Evolutionary conservation across 192 early-diverging fungal species (phyloP).

Genomic region (Thoreauomyces humboldtii): DNA sequence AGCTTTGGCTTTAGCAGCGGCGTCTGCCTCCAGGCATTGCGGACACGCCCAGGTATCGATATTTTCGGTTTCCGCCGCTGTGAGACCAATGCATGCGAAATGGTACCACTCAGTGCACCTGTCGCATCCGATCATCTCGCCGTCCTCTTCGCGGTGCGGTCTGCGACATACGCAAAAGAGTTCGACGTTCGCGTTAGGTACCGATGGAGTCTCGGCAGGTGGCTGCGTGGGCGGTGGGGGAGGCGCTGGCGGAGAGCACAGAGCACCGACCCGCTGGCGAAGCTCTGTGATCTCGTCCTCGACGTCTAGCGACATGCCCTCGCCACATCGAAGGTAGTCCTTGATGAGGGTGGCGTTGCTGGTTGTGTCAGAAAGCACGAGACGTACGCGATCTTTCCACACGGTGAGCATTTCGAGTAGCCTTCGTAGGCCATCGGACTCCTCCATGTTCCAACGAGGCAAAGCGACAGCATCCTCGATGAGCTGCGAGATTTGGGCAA

Average conservation of each 20-base stretch:
- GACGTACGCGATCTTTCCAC: slow-evolving; percentile 12
- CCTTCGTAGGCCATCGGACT: slow-evolving; percentile 15
- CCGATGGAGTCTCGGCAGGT: neutral
- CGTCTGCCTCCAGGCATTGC: slow-evolving; percentile 40
- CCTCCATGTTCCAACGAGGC: slow-evolving; percentile 15
- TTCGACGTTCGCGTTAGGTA: neutral
- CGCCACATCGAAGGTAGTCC: slow-evolving; percentile 12
- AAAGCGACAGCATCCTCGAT: slow-evolving; percentile 14
- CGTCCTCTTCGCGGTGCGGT: slow-evolving; percentile 46
- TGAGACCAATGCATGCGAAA: slow-evolving; percentile 68
- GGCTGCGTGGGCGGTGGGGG: neutral
- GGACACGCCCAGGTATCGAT: slow-evolving; percentile 68
- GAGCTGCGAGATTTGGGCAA: slow-evolving; percentile 25
- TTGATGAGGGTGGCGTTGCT: neutral
- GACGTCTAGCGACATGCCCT: slow-evolving; percentile 8
- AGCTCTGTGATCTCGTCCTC: slow-evolving; percentile 4
- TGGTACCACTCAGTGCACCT: slow-evolving; percentile 75
- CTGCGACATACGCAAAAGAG: slow-evolving; percentile 65
- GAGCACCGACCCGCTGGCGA: neutral
- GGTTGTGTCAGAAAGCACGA: neutral
- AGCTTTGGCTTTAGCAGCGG: too few relatives aligned
- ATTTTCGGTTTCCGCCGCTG: slow-evolving; percentile 47
- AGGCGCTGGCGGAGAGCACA: neutral
- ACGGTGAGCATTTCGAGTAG: slow-evolving; percentile 1
- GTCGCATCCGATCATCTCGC: slow-evolving; percentile 78